Evolutionary conservation across 352 stramenopile genomes (phyloP).

Genomic region (Peronospora farinosa): DNA sequence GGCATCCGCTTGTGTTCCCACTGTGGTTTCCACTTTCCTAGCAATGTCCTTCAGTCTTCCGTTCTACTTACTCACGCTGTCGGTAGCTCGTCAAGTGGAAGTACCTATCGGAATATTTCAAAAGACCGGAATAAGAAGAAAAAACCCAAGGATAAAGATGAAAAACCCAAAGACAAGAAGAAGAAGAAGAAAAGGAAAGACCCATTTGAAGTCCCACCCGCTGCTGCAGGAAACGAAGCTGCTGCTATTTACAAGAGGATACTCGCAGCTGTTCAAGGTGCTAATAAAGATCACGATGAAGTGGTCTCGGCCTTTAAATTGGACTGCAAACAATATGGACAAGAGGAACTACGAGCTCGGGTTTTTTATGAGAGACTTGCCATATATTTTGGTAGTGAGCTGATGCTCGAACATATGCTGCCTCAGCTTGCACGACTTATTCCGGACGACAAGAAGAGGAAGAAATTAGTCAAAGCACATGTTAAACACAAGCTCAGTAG

Average conservation of each 20-base stretch:
- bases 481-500: slow-evolving; percentile 27
- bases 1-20: slow-evolving; percentile 49
- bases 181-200: slow-evolving; percentile 24
- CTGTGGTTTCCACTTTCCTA: slow-evolving; percentile 34
- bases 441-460: slow-evolving; percentile 67
- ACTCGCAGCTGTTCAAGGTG: slow-evolving; percentile 64
- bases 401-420: slow-evolving; percentile 81
- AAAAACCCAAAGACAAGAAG: slow-evolving; percentile 20
- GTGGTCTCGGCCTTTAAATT: slow-evolving; percentile 65
- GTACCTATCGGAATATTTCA: slow-evolving; percentile 16
- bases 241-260: slow-evolving; percentile 77
- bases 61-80: slow-evolving; percentile 12
- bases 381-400: slow-evolving; percentile 58
- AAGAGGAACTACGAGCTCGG: slow-evolving; percentile 50
- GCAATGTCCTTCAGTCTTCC: background rate
- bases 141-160: slow-evolving; percentile 10
- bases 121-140: slow-evolving; percentile 25
- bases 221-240: slow-evolving; percentile 62
- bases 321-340: slow-evolving; percentile 73
- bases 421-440: slow-evolving; percentile 71
- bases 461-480: slow-evolving; percentile 61
- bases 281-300: slow-evolving; percentile 68
- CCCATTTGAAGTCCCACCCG: slow-evolving; percentile 40
- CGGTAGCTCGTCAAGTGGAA: slow-evolving; percentile 14
- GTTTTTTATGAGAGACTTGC: slow-evolving; percentile 55